These are phyloP conservation scores for Nemania serpens DNA, from an alignment of 2,329 filamentous ascomycete genomes.

Conservation along the genomic window DNA sequence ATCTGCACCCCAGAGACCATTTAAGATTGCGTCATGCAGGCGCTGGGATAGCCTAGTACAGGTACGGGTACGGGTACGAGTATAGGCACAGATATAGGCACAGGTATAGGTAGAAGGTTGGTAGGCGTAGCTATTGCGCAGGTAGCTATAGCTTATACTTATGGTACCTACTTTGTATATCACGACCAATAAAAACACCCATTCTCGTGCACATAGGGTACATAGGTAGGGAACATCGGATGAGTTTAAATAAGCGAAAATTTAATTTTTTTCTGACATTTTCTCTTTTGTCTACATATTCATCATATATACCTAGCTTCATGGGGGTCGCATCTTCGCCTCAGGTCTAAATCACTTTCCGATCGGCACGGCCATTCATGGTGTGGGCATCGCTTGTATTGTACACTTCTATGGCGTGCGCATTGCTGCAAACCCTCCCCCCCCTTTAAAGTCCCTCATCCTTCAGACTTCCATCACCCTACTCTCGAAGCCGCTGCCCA, in stretches of 20 bases:
- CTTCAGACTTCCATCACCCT: slow-evolving; percentile 30
- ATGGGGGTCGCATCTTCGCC: slow-evolving; percentile 26
- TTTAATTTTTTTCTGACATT: neutral
- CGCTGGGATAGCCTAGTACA: neutral
- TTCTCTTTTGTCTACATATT: slow-evolving; percentile 37
- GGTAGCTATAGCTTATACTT: too few relatives aligned
- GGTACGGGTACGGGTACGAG: too few relatives aligned
- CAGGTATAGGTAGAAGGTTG: too few relatives aligned
- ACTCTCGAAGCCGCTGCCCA: slow-evolving; percentile 32
- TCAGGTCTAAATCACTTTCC: slow-evolving; percentile 25
- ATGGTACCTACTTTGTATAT: neutral
- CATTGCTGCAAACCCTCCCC: slow-evolving; percentile 31
- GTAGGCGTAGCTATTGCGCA: too few relatives aligned
- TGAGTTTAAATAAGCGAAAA: too few relatives aligned
- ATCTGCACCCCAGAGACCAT: neutral
- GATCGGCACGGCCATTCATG: slow-evolving; percentile 32
- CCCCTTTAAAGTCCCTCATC: slow-evolving; percentile 30
- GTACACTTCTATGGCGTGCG: slow-evolving; percentile 34
- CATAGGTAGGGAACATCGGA: too few relatives aligned
- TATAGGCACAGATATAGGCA: too few relatives aligned
- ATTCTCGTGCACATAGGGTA: neutral
- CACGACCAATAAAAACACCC: neutral
- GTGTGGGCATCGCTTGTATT: slow-evolving; percentile 37
- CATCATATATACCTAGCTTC: slow-evolving; percentile 40
- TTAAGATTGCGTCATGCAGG: slow-evolving; percentile 14